Conservation (phyloP, 2,329 filamentous ascomycete genomes). For the Fusarium sp. region DNA sequence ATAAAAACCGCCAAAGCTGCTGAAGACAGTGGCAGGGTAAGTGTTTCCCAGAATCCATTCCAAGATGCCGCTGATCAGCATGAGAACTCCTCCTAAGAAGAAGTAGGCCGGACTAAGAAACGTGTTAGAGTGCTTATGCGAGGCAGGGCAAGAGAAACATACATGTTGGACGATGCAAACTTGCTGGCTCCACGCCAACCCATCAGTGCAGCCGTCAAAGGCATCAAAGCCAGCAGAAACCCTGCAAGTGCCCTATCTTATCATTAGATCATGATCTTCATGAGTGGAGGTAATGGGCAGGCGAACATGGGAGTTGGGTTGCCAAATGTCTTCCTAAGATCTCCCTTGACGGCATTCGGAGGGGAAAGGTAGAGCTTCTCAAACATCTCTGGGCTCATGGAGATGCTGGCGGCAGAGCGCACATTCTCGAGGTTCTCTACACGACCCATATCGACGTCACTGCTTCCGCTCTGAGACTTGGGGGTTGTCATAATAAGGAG, state of each 20-base stretch:
- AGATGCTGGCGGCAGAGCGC: constrained; percentile 49
- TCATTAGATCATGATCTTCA: neutral
- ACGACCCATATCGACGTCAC: neutral
- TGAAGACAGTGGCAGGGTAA: constrained; percentile 69
- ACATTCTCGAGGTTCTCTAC: constrained; percentile 12
- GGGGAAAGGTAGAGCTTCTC: constrained; percentile 71
- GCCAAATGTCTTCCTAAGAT: constrained; percentile 65
- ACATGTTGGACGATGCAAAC: constrained; percentile 59
- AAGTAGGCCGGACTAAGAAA: constrained; percentile 56
- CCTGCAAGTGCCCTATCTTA: constrained; percentile 59
- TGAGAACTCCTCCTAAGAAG: constrained; percentile 64
- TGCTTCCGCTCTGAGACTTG: neutral
- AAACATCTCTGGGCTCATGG: constrained; percentile 68
- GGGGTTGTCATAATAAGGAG: neutral
- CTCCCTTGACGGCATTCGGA: constrained; percentile 61
- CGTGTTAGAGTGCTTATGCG: too few species aligned
- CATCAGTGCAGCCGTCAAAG: constrained; percentile 62
- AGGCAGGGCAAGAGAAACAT: constrained; percentile 34
- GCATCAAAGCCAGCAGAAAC: constrained; percentile 60
- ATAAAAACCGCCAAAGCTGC: constrained; percentile 65
- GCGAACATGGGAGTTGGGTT: constrained; percentile 70
- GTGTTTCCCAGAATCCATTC: constrained; percentile 70
- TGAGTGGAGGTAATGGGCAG: neutral
- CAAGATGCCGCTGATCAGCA: constrained; percentile 61
- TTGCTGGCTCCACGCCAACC: constrained; percentile 63